Evolutionary conservation across 1,139 yeast species (phyloP), one percentile per base, ranked within the genome.

Genomic region (Taphrina communis): DNA sequence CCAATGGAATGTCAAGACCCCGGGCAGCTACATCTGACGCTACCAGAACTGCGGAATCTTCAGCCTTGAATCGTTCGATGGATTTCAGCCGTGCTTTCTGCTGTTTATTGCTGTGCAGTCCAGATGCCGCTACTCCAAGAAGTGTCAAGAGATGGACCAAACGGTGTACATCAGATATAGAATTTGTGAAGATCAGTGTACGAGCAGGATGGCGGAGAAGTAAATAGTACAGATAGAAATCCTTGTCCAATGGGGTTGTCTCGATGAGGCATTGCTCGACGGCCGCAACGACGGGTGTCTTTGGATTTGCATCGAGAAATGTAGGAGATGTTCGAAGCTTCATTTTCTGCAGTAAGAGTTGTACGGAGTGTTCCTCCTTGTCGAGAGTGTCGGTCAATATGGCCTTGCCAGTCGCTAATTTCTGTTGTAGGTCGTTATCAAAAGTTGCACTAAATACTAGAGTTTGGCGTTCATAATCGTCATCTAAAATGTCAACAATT

Each of bases 11-110:
- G 82, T 95, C 99, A 71, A 95, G 83, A 71, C 99, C 99, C 81
- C 99, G 86, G 6, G 99, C 99, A 1, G 99, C 99, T 66, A 94
- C 98, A 78, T 94, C 99, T 1, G 98, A 91, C 0, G 98, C 97
- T 68, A 95, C 85, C 68, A 95, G 82, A 1, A 94, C 93, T 0
- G 91, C 85, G 1, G 72, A 82, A 6, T 78, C 76, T 25, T 75
- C 75, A n/a, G 80, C 82, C 70, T 71, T 80, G 81, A 75, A 83
- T 77, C 75, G 85, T 36, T 95, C 99, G 74, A 95, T 81, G 6
- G 95, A 86, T 74, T 94, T 84, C 74, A 95, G 81, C 76, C 99
- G 86, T 77, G 90, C 97, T 75, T 92, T 94, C 77, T 95, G 99
- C 65, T 90, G 85, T 98, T 95, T 94, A 36, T 93, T 88, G 1